Evolutionary conservation across 345 rosid genomes (phyloP).

Genomic region (Microcos paniculata): DNA sequence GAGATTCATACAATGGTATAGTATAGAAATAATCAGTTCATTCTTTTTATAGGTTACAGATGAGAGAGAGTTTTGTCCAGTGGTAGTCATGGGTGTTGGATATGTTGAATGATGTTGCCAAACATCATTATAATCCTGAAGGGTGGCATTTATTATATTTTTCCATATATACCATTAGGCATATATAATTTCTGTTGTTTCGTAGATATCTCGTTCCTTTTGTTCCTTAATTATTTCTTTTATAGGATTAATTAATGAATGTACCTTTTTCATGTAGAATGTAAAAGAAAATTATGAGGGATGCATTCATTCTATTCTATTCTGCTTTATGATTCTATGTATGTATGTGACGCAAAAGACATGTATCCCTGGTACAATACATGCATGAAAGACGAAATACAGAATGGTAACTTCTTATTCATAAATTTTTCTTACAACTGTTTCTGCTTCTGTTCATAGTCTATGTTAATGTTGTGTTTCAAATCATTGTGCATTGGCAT

Average conservation of each 20-base stretch:
- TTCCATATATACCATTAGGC: not conserved
- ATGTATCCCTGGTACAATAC: not conserved
- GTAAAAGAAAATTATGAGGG: not conserved
- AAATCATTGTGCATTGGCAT: too few species aligned
- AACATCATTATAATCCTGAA: not conserved
- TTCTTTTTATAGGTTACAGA: slow-evolving; percentile 1
- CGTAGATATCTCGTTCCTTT: not conserved
- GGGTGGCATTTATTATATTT: not conserved
- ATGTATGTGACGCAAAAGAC: not conserved
- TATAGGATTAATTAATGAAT: not conserved
- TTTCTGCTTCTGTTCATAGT: not conserved
- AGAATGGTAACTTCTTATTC: not conserved
- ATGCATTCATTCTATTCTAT: too few species aligned
- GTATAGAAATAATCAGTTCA: slow-evolving; percentile 7
- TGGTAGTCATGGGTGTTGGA: not conserved
- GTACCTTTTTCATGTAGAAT: not conserved
- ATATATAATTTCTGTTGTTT: not conserved
- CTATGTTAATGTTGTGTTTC: not conserved
- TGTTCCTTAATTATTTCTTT: not conserved
- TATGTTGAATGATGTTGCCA: not conserved
- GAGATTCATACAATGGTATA: not conserved
- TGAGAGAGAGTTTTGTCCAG: not conserved
- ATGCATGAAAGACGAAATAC: not conserved
- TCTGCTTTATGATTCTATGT: too few species aligned
- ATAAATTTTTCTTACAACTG: not conserved